These are phyloP conservation scores for Phytopythium litorale DNA, from an alignment of 352 stramenopile species.

Conservation along the genomic window DNA sequence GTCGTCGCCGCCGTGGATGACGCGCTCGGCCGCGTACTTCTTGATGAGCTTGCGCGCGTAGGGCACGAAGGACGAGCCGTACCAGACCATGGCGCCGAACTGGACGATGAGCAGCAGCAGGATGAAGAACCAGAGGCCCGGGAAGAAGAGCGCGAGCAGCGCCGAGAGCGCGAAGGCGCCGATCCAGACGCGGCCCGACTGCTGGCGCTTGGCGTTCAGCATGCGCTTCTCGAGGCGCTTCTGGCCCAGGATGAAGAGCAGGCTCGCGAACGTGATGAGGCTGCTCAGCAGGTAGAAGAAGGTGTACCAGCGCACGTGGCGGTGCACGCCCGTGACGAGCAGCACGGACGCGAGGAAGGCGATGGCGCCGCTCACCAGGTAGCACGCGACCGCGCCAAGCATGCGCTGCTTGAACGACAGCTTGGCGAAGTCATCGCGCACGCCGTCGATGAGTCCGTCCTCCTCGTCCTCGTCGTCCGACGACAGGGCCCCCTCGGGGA, in stretches of 20 bases:
- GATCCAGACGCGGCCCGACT: constrained; percentile 37
- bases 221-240: constrained; percentile 35
- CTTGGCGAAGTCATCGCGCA: constrained; percentile 30
- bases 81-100: constrained; percentile 57
- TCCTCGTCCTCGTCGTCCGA: constrained; percentile 38
- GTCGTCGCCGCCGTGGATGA: constrained; percentile 36
- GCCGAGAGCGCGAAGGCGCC: constrained; percentile 30
- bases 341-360: constrained; percentile 32
- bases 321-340: constrained; percentile 29
- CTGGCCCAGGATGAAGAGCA: constrained; percentile 42
- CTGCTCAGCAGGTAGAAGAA: constrained; percentile 43
- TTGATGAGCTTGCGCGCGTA: constrained; percentile 44
- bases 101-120: constrained; percentile 49
- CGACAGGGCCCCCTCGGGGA: constrained; percentile 20
- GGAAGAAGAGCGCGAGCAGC: constrained; percentile 40
- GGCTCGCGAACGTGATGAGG: constrained; percentile 35
- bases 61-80: constrained; percentile 43
- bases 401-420: constrained; percentile 39
- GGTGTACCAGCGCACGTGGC: constrained; percentile 35
- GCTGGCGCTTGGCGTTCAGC: constrained; percentile 30
- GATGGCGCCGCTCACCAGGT: constrained; percentile 29
- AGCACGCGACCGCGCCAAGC: constrained; percentile 30
- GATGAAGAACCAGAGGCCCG: constrained; percentile 39
- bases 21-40: constrained; percentile 34
- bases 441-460: constrained; percentile 31